phyloP scores from a whole-genome alignment of 2,329 filamentous ascomycete genomes.

The Trichophyton mentagrophytes region DNA sequence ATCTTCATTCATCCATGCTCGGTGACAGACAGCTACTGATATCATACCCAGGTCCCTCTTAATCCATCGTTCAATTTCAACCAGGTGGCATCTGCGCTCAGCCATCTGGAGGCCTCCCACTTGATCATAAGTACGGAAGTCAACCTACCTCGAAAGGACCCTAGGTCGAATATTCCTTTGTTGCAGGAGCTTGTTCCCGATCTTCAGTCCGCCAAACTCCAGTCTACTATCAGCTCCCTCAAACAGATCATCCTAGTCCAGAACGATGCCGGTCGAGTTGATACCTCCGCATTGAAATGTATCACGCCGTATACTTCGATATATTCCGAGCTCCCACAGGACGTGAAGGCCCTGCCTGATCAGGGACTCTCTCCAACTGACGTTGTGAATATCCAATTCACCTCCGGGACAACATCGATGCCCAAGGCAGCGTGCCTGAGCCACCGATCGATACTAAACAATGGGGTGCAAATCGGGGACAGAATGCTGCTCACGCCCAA shows the following conservation, averaged over 20 bases:
- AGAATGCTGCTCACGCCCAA: conserved; percentile 65
- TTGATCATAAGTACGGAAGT: conserved; percentile 80
- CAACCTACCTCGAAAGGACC: conserved; percentile 56
- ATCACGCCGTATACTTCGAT: conserved; percentile 38
- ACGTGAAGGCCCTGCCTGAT: conserved; percentile 32
- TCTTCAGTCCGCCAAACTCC: conserved; percentile 31
- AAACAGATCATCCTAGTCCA: conserved; percentile 62
- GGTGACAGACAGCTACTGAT: neutral
- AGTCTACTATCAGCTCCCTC: conserved; percentile 57
- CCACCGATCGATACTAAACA: conserved; percentile 82
- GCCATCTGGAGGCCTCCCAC: conserved; percentile 59
- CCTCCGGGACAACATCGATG: conserved; percentile 78
- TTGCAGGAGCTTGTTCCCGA: conserved; percentile 43
- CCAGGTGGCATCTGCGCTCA: conserved; percentile 67
- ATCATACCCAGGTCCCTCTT: conserved; percentile 52
- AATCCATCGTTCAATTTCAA: conserved; percentile 76
- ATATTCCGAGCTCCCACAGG: conserved; percentile 31
- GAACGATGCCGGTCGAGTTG: conserved; percentile 51
- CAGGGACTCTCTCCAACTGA: conserved; percentile 48
- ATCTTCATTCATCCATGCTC: neutral
- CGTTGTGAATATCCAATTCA: conserved; percentile 91
- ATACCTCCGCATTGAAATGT: conserved; percentile 31
- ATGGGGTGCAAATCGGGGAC: conserved; percentile 69
- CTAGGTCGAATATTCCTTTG: conserved; percentile 47
- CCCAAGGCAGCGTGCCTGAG: conserved; percentile 87